Evolutionary conservation across 2,329 filamentous ascomycete species (phyloP), one percentile per base, ranked within the genome.

Genomic region (Thyridium curvatum): DNA sequence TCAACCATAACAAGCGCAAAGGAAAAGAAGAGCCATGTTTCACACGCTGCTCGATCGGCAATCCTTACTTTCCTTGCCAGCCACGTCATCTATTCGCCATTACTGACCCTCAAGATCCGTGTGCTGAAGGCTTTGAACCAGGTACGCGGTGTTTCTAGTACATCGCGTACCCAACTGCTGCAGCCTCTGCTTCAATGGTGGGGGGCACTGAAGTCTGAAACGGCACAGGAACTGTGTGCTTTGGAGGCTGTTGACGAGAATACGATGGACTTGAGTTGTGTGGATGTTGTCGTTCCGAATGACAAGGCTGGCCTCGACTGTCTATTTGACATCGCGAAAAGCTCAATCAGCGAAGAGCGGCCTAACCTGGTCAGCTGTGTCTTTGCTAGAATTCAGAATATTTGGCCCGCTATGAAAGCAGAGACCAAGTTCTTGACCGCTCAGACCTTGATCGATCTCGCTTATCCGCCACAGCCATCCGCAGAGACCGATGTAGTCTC

Each of bases 181-280:
- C 64, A 91, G n/a, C 86, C 89, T 1, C 61, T 84, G 4, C 67
- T 95, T 26, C 71, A 77, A 41, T 70, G 72, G 53, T 94, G 88
- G 87, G 69, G 79, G 18, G 59, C 64, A 8, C 56, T 86, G 16
- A 61, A 64, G 10, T 64, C 69, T 9, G 59, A 65, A 2, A 68
- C 82, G 18, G 74, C 76, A 1, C 52, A 63, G 8, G 59, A 66
- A 7, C 61, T 70, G 12, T 82, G 74, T 56, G 58, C 47, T 29
- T 50, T 43, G 41, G 73, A 58, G 35, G 43, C 40, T 1, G 26
- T 61, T 15, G 53, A 56, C 14, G 54, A 52, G 42, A 41, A 46
- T 2, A 47, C 42, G 8, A 39, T 69, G 17, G 60, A 69, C 45
- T 46, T 51, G 15, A 50, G 54, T 21, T 69, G 68, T 41, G 72